These are phyloP conservation scores for Parafenestella ontariensis DNA, from an alignment of 2,329 filamentous ascomycete genomes.

Conservation along the genomic window DNA sequence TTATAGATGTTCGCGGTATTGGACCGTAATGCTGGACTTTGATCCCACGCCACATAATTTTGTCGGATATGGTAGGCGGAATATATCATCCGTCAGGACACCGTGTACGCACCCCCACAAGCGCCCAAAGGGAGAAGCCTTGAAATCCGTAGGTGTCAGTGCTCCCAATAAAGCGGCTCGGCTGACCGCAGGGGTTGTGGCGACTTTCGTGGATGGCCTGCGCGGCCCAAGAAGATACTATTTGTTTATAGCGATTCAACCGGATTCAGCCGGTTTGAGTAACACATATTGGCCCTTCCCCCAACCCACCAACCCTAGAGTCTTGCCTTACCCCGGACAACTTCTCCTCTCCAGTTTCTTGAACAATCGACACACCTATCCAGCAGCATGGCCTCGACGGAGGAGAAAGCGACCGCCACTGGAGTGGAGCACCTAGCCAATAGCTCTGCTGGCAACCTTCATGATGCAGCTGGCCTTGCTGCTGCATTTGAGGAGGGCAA, in stretches of 20 bases:
- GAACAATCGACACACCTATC: not conserved
- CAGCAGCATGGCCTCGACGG: conserved; percentile 21
- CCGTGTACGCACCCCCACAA: not conserved
- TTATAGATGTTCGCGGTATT: not conserved
- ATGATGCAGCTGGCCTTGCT: conserved; percentile 8
- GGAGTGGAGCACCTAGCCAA: conserved; percentile 19
- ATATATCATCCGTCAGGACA: not conserved
- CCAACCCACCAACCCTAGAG: conserved; percentile 13
- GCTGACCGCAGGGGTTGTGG: conserved; percentile 1
- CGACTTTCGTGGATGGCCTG: not conserved
- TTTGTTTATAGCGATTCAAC: conserved; percentile 3
- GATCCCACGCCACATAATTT: not conserved
- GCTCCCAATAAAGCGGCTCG: conserved; percentile 6
- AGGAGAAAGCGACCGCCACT: conserved; percentile 18
- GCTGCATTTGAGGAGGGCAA: conserved; percentile 30
- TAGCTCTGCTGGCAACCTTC: conserved; percentile 9
- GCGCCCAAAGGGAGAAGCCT: not conserved
- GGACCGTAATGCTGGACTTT: not conserved
- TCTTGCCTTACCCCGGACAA: conserved; percentile 4
- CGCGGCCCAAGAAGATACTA: not conserved
- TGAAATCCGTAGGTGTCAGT: conserved; percentile 11
- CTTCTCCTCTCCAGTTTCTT: not conserved
- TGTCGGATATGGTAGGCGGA: not conserved
- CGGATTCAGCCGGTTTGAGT: conserved; percentile 8
- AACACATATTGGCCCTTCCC: conserved; percentile 6